Conservation (phyloP, 805 yeast species). For the Danielia oregonensis region DNA sequence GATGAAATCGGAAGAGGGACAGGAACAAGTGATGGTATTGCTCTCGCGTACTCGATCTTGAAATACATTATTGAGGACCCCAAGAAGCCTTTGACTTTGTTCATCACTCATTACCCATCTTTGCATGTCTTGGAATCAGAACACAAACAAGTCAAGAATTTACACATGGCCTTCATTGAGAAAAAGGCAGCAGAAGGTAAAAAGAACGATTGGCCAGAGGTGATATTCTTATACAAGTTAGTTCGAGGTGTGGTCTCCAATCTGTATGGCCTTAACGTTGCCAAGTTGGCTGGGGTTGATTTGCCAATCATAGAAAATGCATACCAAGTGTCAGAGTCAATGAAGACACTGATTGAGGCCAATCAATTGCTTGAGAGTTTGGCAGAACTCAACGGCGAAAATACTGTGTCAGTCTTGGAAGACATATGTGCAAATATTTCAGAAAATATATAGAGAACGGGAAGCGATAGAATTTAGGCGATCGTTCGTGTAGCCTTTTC, state of each 20-base stretch:
- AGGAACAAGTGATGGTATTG: conserved; percentile 64
- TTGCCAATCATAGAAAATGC: conserved; percentile 45
- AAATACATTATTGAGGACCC: conserved; percentile 45
- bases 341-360: conserved; percentile 25
- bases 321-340: conserved; percentile 28
- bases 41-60: conserved; percentile 73
- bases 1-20: conserved; percentile 89
- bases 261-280: conserved; percentile 85
- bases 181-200: conserved; percentile 25
- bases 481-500: no score
- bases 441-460: no score
- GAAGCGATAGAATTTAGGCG: no score
- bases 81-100: conserved; percentile 55
- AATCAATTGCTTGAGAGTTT: background rate
- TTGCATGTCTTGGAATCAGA: conserved; percentile 48
- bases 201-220: conserved; percentile 30
- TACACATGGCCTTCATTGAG: conserved; percentile 66
- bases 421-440: background rate
- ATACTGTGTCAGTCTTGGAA: background rate
- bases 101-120: conserved; percentile 82
- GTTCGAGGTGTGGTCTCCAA: conserved; percentile 42
- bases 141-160: conserved; percentile 48
- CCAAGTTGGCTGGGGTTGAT: conserved; percentile 66
- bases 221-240: conserved; percentile 36
- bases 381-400: background rate